Evolutionary conservation across 2,329 filamentous ascomycete genomes (phyloP).

Genomic region (Anthostomella pinea): DNA sequence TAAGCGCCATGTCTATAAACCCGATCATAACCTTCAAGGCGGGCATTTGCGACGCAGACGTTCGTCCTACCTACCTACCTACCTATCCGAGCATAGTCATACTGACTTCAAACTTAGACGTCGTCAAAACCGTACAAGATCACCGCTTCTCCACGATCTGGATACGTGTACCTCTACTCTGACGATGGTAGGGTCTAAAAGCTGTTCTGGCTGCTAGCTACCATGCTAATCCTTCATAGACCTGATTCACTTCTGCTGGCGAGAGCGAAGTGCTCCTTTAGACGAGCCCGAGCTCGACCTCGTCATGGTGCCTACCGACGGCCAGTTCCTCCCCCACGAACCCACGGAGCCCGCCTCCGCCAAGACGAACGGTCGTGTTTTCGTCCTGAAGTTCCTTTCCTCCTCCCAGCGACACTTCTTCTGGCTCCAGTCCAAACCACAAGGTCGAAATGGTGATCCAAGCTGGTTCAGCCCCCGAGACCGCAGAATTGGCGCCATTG

Average conservation of each 20-base stretch:
- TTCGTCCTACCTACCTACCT: slow-evolving; percentile 44
- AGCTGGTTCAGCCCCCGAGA: slow-evolving; percentile 84
- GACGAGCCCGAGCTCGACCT: slow-evolving; percentile 80
- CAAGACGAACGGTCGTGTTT: slow-evolving; percentile 84
- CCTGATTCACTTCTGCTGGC: slow-evolving; percentile 96
- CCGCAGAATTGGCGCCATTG: slow-evolving; percentile 81
- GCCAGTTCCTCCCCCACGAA: slow-evolving; percentile 80
- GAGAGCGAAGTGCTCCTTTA: slow-evolving; percentile 68
- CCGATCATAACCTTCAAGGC: slow-evolving; percentile 97
- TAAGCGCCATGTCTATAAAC: slow-evolving; percentile 67
- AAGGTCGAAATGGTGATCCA: slow-evolving; percentile 64
- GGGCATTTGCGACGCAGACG: slow-evolving; percentile 80
- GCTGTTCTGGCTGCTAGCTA: not conserved
- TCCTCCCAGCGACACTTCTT: slow-evolving; percentile 90
- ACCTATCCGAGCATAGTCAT: slow-evolving; percentile 1
- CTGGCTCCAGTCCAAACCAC: slow-evolving; percentile 91
- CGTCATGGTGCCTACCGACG: slow-evolving; percentile 89
- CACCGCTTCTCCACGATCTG: slow-evolving; percentile 67
- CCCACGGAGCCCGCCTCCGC: slow-evolving; percentile 52
- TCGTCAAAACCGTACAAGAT: slow-evolving; percentile 62
- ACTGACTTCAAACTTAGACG: slow-evolving; percentile 21
- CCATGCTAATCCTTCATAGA: slow-evolving; percentile 48
- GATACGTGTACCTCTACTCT: slow-evolving; percentile 88
- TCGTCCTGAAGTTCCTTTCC: slow-evolving; percentile 88
- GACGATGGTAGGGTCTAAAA: slow-evolving; percentile 68